Base-by-base conservation (phyloP, 352 stramenopile species). In the Globisporangium cylindrosporum region DNA sequence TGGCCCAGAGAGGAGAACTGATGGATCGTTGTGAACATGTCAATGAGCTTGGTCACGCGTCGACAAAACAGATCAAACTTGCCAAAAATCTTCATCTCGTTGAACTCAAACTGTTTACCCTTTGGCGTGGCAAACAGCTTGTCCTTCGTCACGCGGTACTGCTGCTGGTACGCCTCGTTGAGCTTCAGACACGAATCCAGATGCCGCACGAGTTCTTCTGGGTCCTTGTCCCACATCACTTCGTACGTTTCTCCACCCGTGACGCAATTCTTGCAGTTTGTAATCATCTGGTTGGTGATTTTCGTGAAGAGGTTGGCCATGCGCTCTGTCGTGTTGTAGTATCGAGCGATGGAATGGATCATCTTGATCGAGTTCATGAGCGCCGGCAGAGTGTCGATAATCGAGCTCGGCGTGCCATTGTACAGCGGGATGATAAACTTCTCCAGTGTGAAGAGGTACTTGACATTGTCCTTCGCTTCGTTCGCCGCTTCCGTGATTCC, bases 321-420 rank as follows among this genome's bases (percentile, higher is more conserved):
- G 34, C 97, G 87, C 71, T 99, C 97, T 6, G 90, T 97, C n/a
- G 96, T 99, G 75, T 99, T 99, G 85, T 99, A 99, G 70, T 99
- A 99, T 55, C 97, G 83, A 64, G 97, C 95, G 68, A 99, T 99
- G 12, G 95, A 98, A 73, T 99, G 97, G 68, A 99, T 99, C 97
- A 99, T 99, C 83, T 99, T 99, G 82, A 99, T 99, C 34, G 93
- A 98, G 80, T 99, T 99, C 82, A 99, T 98, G 4, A 99, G 85
- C 34, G 97, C 97, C 6, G 97, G 97, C 18, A 99, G 80, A 57
- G 97, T 98, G 80, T 99, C 97, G 65, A 99, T 98, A 66, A 99
- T 99, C n/a, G 93, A 97, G 65, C 93, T 97, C 4, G 96, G 94
- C 36, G 95, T 98, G 60, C 96, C 96, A 22, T 89, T 97, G 64